These are phyloP conservation scores for Tuber umbilicatum DNA, from an alignment of 495 filamentous ascomycete species.

Conservation along the genomic window DNA sequence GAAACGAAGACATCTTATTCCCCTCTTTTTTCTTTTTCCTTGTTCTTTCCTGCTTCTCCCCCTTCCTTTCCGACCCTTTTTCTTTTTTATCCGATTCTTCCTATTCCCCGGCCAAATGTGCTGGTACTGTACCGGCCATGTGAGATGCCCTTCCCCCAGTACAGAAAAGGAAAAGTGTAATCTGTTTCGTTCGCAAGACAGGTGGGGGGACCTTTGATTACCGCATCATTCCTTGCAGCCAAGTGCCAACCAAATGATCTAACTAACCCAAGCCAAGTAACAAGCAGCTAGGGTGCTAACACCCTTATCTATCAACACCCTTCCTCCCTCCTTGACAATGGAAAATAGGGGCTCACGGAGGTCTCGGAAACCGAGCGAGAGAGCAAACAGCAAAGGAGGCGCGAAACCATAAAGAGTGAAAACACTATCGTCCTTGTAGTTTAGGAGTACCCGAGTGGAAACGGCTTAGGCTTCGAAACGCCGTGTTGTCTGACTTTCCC, in stretches of 20 bases:
- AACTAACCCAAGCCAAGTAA: not conserved
- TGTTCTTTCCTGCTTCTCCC: not conserved
- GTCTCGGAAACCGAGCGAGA: not conserved
- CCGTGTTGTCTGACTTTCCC: not conserved
- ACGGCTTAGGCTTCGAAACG: not conserved
- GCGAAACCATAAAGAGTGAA: not conserved
- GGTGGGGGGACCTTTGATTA: not conserved
- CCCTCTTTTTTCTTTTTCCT: not conserved
- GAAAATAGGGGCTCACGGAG: not conserved
- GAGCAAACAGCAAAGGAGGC: not conserved
- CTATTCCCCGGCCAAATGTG: not conserved
- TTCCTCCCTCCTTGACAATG: not conserved
- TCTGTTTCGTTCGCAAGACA: not conserved
- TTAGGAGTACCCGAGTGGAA: no score
- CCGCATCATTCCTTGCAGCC: no score
- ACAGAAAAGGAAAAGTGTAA: not conserved
- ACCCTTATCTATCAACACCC: not conserved
- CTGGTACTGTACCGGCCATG: not conserved
- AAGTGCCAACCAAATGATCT: not conserved
- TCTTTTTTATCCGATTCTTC: not conserved
- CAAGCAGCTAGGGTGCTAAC: not conserved
- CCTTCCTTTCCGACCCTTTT: not conserved
- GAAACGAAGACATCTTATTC: not conserved
- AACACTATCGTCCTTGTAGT: not conserved
- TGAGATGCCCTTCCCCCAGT: not conserved